phyloP scores from a whole-genome alignment of 495 filamentous ascomycete genomes.

The Elasticomyces elasticus region DNA sequence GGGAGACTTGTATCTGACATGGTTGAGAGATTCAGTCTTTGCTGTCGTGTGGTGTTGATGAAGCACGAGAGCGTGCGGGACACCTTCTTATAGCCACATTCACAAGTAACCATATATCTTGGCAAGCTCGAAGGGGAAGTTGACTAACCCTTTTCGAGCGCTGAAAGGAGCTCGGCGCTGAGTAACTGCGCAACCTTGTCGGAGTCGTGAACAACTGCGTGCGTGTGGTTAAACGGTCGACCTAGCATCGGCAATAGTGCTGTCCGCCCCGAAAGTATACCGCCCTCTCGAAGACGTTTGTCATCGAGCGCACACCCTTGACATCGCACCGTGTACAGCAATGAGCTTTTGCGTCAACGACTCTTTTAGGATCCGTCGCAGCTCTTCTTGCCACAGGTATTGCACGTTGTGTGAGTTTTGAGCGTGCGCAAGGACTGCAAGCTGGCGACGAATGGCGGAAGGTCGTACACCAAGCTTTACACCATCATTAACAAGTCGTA shows the following conservation, averaged over 20 bases:
- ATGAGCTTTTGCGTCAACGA: conserved; percentile 6
- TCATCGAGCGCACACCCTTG: too few relatives aligned
- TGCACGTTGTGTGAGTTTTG: conserved; percentile 7
- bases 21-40: background rate
- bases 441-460: conserved; percentile 7
- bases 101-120: too few relatives aligned
- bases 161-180: background rate
- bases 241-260: too few relatives aligned
- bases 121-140: too few relatives aligned
- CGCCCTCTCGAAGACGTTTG: too few relatives aligned
- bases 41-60: too few relatives aligned
- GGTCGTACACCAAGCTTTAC: conserved; percentile 9
- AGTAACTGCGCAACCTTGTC: too few relatives aligned
- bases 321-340: conserved; percentile 1
- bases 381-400: conserved; percentile 20
- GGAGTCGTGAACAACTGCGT: too few relatives aligned
- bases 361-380: conserved; percentile 20
- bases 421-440: conserved; percentile 20
- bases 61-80: too few relatives aligned
- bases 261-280: too few relatives aligned
- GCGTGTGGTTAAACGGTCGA: too few relatives aligned
- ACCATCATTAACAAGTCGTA: conserved; percentile 18
- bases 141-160: background rate
- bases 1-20: background rate
- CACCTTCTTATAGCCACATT: too few relatives aligned